These are phyloP conservation scores for Grosmannia clavigera DNA, from an alignment of 2,329 filamentous ascomycete species.

Conservation along the genomic window DNA sequence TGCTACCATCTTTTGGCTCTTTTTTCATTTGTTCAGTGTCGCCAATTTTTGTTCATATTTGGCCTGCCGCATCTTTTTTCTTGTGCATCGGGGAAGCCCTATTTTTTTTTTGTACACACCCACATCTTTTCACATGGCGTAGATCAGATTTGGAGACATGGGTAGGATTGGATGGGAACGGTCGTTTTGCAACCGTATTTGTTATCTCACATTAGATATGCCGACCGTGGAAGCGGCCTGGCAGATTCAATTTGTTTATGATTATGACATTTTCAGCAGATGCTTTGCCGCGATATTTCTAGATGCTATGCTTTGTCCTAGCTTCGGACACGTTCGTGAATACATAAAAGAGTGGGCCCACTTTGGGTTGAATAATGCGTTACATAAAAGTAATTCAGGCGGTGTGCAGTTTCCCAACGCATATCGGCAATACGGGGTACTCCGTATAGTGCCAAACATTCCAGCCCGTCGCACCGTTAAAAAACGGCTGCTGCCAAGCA, in stretches of 20 bases:
- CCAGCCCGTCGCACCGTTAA: too few species aligned
- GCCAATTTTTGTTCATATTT: background rate
- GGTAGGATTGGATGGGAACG: background rate
- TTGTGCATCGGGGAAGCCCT: background rate
- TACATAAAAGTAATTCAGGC: too few species aligned
- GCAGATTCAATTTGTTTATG: background rate
- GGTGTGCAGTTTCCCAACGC: too few species aligned
- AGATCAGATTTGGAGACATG: background rate
- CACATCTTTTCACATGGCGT: background rate
- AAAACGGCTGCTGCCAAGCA: too few species aligned
- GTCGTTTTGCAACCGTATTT: background rate
- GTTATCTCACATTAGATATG: background rate
- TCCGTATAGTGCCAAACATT: too few species aligned
- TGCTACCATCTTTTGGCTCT: background rate
- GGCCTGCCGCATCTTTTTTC: background rate
- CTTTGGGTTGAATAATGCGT: too few species aligned
- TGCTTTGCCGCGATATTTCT: background rate
- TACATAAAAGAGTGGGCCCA: too few species aligned
- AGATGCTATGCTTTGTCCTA: background rate
- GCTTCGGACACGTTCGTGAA: too few species aligned
- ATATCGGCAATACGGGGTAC: too few species aligned
- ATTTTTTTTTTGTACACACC: background rate
- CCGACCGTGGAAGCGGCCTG: background rate
- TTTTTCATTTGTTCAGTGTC: background rate
- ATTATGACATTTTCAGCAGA: background rate